These are phyloP conservation scores for Dysphania ambrosioides DNA, from an alignment of 148 eudicot species.

Conservation along the genomic window DNA sequence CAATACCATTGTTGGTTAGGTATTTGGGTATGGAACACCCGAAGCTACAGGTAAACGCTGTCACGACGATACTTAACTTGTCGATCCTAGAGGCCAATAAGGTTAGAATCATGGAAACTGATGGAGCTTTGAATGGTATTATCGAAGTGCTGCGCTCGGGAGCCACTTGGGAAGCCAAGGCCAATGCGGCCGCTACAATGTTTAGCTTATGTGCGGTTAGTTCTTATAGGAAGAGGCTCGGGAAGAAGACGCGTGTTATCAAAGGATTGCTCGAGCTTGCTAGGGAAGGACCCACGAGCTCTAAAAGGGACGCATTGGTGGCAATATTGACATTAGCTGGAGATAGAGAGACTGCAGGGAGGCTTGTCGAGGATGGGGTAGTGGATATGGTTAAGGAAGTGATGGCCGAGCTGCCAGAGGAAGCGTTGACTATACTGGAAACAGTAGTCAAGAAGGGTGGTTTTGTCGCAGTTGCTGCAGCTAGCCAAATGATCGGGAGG, in stretches of 20 bases:
- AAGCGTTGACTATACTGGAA: conserved; percentile 57
- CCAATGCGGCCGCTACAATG: conserved; percentile 83
- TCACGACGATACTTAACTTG: conserved; percentile 75
- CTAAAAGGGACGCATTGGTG: conserved; percentile 72
- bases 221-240: conserved; percentile 51
- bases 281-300: conserved; percentile 44
- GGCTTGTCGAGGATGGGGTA: conserved; percentile 60
- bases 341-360: conserved; percentile 69
- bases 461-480: conserved; percentile 51
- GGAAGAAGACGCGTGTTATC: conserved; percentile 63
- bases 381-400: conserved; percentile 47
- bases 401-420: conserved; percentile 57
- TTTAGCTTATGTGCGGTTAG: conserved; percentile 66
- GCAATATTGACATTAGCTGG: conserved; percentile 71
- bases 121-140: conserved; percentile 64
- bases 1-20: conserved; percentile 48
- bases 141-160: conserved; percentile 70
- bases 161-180: conserved; percentile 90
- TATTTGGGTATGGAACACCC: conserved; percentile 52
- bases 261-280: conserved; percentile 74
- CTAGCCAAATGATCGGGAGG: conserved; percentile 40
- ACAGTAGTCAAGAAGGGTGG: conserved; percentile 81
- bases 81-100: conserved; percentile 75
- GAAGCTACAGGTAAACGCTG: conserved; percentile 66
- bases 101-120: conserved; percentile 67